phyloP scores from a whole-genome alignment of 176 grass and related monocot species.

The Lolium perenne region DNA sequence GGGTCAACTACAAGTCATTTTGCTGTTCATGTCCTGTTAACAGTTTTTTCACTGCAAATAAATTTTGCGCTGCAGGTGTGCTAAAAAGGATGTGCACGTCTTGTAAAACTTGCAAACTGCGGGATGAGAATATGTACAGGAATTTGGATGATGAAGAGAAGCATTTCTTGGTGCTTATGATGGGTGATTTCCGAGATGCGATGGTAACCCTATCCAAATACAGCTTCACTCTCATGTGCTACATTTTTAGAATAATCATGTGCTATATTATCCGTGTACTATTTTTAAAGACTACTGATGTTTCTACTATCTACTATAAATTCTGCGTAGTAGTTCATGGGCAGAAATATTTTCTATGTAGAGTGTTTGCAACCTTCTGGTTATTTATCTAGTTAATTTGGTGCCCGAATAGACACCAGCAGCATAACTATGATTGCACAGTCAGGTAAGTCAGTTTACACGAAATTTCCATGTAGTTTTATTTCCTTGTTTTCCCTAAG shows the following conservation, averaged over 20 bases:
- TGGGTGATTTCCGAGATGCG: conserved; percentile 9
- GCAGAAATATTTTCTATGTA: neutral
- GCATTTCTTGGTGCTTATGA: conserved; percentile 12
- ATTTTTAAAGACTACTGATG: neutral
- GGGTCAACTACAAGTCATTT: neutral
- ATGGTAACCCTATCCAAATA: conserved; percentile 12
- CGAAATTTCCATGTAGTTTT: neutral
- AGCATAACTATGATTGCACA: neutral
- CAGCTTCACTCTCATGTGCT: neutral
- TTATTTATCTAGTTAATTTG: neutral
- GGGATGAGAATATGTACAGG: neutral
- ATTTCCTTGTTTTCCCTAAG: neutral
- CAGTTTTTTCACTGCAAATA: neutral
- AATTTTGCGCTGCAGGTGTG: neutral
- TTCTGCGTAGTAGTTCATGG: neutral
- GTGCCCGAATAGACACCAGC: neutral
- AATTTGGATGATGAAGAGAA: conserved; percentile 13
- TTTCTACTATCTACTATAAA: neutral
- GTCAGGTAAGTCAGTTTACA: neutral
- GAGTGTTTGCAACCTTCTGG: neutral
- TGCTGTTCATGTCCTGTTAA: neutral
- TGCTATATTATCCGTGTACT: neutral
- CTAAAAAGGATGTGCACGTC: neutral
- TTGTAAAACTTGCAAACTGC: neutral
- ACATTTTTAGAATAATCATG: neutral